Percentiles rank a stretch among this genome's conserved stretches.
Conservation (phyloP, 352 stramenopile species). For the Thalassiosira exigua region DNA sequence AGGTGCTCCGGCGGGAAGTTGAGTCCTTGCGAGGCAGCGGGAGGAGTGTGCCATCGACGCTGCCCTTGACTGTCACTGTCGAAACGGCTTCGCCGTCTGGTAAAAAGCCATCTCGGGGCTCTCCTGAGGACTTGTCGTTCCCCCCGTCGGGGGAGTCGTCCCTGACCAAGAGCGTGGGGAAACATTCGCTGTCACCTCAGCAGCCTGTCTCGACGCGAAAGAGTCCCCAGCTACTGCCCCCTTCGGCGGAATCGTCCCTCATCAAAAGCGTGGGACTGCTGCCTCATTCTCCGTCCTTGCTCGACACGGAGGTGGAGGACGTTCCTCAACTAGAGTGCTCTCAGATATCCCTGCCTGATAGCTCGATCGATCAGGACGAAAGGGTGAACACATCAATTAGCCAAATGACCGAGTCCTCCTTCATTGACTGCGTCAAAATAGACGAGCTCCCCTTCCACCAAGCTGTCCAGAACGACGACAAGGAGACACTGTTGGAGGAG, state of each 20-base stretch:
- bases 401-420: slow-evolving; percentile 25
- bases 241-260: slow-evolving; percentile 7
- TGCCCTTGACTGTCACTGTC: slow-evolving; percentile 46
- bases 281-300: slow-evolving; percentile 34
- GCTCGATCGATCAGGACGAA: slow-evolving; percentile 29
- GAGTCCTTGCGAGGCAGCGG: slow-evolving; percentile 49
- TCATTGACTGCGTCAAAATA: slow-evolving; percentile 26
- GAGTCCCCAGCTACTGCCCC: too few relatives aligned
- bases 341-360: slow-evolving; percentile 31
- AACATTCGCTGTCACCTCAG: too few relatives aligned
- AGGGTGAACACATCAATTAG: slow-evolving; percentile 18
- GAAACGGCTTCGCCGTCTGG: slow-evolving; percentile 32
- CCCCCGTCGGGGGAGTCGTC: too few relatives aligned
- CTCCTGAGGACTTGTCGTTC: slow-evolving; percentile 12
- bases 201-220: too few relatives aligned
- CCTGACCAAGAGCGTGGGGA: too few relatives aligned
- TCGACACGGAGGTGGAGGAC: slow-evolving; percentile 49
- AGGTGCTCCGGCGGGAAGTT: slow-evolving; percentile 48
- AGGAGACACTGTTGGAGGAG: slow-evolving; percentile 46
- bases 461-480: slow-evolving; percentile 53
- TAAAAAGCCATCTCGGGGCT: slow-evolving; percentile 13
- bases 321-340: slow-evolving; percentile 47
- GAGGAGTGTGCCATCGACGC: slow-evolving; percentile 35
- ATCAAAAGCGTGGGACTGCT: slow-evolving; percentile 13
- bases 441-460: slow-evolving; percentile 47